Conservation (phyloP, 176 grass and related monocot species). For the Oryza glaberrima region DNA sequence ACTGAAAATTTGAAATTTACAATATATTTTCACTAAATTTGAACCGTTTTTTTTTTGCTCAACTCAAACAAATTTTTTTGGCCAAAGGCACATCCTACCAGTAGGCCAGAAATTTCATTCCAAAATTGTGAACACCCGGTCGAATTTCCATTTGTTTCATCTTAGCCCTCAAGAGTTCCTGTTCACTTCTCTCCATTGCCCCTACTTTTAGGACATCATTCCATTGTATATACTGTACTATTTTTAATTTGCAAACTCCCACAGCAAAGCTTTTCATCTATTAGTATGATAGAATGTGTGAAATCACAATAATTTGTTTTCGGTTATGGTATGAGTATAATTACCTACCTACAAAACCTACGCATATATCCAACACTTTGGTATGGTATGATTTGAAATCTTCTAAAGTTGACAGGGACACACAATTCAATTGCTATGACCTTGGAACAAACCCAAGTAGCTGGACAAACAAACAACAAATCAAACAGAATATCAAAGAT, state of each 20-base stretch:
- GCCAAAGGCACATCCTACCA: too few species aligned
- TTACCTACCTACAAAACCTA: background rate
- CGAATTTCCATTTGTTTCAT: too few species aligned
- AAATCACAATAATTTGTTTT: background rate
- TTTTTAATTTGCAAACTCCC: too few species aligned
- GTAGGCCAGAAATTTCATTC: too few species aligned
- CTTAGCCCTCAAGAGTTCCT: too few species aligned
- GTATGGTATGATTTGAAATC: background rate
- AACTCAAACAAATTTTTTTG: background rate
- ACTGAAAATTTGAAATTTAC: background rate
- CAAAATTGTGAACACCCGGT: too few species aligned
- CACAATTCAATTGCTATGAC: conserved; percentile 3
- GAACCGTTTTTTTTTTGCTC: background rate
- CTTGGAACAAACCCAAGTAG: background rate
- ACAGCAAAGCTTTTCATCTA: background rate
- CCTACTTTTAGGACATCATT: too few species aligned
- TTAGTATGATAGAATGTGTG: background rate
- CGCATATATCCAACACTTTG: too few species aligned
- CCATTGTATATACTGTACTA: too few species aligned
- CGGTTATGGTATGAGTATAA: background rate
- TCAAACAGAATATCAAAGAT: background rate
- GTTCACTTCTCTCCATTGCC: too few species aligned
- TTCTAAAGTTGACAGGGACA: background rate
- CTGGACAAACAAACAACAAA: background rate
- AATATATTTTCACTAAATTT: background rate